Percentiles rank a stretch among this genome's conserved stretches.
Conservation (phyloP, 2,329 filamentous ascomycete genomes). For the Hymenoscyphus repandus region DNA sequence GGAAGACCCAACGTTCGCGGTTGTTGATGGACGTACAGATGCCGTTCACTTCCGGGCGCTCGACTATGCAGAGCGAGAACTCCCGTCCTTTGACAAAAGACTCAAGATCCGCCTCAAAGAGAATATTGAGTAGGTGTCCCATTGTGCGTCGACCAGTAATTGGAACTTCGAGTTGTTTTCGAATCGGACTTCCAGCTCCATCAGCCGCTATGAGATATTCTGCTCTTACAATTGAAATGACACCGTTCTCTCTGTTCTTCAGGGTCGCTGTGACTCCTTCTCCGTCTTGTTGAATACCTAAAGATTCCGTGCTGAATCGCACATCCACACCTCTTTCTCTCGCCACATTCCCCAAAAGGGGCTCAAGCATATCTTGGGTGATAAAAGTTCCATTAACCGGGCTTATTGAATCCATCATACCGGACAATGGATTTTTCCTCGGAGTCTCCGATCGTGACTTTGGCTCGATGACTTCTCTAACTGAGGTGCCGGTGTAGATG, state of each 20-base stretch:
- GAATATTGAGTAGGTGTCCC: slow-evolving; percentile 32
- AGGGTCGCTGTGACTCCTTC: slow-evolving; percentile 26
- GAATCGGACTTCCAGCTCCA: slow-evolving; percentile 29
- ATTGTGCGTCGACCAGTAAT: slow-evolving; percentile 30
- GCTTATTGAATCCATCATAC: slow-evolving; percentile 21
- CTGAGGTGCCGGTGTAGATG: slow-evolving; percentile 12
- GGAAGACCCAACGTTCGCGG: slow-evolving; percentile 26
- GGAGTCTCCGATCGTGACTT: too few species aligned
- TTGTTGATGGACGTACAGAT: slow-evolving; percentile 27
- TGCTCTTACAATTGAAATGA: slow-evolving; percentile 21
- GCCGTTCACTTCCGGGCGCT: slow-evolving; percentile 15
- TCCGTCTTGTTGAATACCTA: slow-evolving; percentile 20
- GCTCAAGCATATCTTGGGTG: slow-evolving; percentile 38
- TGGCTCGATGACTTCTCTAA: slow-evolving; percentile 18
- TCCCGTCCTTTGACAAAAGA: slow-evolving; percentile 29
- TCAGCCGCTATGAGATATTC: slow-evolving; percentile 37
- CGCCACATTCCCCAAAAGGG: slow-evolving; percentile 33
- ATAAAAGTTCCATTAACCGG: slow-evolving; percentile 27
- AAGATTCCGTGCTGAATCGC: slow-evolving; percentile 31
- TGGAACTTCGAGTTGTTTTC: slow-evolving; percentile 26
- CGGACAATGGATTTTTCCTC: slow-evolving; percentile 14
- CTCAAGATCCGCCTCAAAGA: slow-evolving; percentile 31
- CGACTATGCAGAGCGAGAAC: slow-evolving; percentile 32
- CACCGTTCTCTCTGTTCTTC: slow-evolving; percentile 12
- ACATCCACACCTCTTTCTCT: slow-evolving; percentile 32